Base-by-base conservation (phyloP, 495 filamentous ascomycete species). In the Cenococcum geophilum region DNA sequence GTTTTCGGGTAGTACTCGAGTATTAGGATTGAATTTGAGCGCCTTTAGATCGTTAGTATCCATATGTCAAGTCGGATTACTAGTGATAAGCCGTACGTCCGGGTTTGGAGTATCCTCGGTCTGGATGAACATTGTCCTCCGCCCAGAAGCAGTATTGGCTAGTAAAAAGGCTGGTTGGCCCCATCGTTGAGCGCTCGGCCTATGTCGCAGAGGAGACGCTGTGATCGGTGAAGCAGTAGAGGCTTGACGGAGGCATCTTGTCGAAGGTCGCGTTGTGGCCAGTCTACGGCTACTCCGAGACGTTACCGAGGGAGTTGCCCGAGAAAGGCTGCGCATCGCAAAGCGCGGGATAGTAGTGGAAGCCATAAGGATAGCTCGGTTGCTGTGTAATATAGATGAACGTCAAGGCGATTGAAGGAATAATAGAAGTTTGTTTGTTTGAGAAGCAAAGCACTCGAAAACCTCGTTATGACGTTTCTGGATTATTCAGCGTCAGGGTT, bases 61-160 rank as follows among this genome's bases (percentile, higher is more conserved):
- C 45, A 48, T 32, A 34, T 22, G 4, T 37, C 12, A 32, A 5
- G 14, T 16, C 8, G 14, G 10, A 10, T n/a, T 12, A 25, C 16
- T 21, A 21, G 27, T 63, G 36, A 10, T 45, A 74, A 55, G 3
- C 14, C 80, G 71, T 74, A 86, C 92, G 78, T 96, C 89, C 1
- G 83, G 78, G 74, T 97, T 97, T 14, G 93, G 95, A 9, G 95
- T 98, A 51, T 78, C 81, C 60, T 96, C 93, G 1, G 93, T 98
- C 76, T 97, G 93, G 65, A 98, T 98, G 78, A 97, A 98, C 71
- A 97, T 92, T 12, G 86, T 90, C 37, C 93, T 88, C 18, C 67
- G 56, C 16, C 59, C 56, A 54, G 53, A 18, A 51, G 59, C 9
- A 32, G 54, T 23, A 40, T 5, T 47, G 22, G 62, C 27, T 11